These are phyloP conservation scores for Bolboschoenoplectus hybrid DNA, from an alignment of 202 grass and related monocot species.

Conservation along the genomic window DNA sequence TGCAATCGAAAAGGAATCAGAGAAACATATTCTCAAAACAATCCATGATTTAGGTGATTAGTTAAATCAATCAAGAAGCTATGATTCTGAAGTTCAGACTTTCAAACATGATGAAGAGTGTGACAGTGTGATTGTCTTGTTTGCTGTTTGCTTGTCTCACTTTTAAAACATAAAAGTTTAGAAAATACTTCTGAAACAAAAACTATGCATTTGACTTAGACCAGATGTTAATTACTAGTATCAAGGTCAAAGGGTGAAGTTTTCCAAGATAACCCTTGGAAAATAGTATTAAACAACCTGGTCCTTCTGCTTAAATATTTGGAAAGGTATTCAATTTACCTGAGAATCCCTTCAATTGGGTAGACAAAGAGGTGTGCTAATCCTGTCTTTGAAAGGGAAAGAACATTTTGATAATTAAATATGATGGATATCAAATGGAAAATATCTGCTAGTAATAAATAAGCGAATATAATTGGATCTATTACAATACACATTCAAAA, in stretches of 20 bases:
- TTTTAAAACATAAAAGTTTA: neutral
- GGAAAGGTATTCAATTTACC: neutral
- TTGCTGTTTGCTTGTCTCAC: neutral
- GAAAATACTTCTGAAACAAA: neutral
- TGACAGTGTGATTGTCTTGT: slow-evolving; percentile 14
- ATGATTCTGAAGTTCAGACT: neutral
- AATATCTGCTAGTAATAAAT: neutral
- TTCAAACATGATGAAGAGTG: neutral
- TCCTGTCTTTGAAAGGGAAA: slow-evolving; percentile 3
- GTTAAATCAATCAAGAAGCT: neutral
- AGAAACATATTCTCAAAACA: neutral
- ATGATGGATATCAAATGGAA: neutral
- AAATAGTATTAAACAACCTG: neutral
- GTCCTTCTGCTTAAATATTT: neutral
- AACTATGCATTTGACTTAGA: slow-evolving; percentile 20
- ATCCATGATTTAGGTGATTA: neutral
- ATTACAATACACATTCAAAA: neutral
- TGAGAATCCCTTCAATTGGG: neutral
- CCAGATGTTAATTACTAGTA: neutral
- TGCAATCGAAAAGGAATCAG: neutral
- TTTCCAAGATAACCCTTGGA: neutral
- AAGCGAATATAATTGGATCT: neutral
- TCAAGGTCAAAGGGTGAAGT: slow-evolving; percentile 13
- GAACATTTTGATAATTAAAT: neutral
- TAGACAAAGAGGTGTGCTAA: neutral